These are phyloP conservation scores for Spizellomyces sp. DNA, from an alignment of 192 early-diverging fungal genomes.

Conservation along the genomic window DNA sequence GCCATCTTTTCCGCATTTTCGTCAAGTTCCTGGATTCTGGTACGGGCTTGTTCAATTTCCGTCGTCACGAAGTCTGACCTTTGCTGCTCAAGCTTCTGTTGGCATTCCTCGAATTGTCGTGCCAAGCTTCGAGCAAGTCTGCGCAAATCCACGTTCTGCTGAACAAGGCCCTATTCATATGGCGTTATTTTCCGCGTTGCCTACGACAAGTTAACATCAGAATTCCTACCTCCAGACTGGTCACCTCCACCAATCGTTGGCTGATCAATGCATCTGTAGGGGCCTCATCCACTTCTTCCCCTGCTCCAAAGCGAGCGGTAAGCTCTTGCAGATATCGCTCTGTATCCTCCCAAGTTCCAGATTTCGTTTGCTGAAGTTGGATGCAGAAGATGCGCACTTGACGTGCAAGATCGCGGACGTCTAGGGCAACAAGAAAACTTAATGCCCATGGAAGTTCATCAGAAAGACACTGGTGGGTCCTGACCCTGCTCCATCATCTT, in stretches of 20 bases:
- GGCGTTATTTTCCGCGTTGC: too few species aligned
- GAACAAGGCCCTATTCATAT: constrained; percentile 41
- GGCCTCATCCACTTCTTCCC: constrained; percentile 49
- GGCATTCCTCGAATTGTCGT: constrained; percentile 55
- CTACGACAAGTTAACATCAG: too few species aligned
- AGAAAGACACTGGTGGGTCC: too few species aligned
- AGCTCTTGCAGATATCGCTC: constrained; percentile 20
- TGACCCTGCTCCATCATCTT: not conserved
- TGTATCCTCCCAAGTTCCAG: constrained; percentile 5
- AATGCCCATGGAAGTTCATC: too few species aligned
- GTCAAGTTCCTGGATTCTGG: constrained; percentile 3
- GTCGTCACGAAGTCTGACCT: constrained; percentile 46
- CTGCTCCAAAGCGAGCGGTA: constrained; percentile 11
- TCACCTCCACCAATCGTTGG: constrained; percentile 5
- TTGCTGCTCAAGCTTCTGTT: constrained; percentile 57
- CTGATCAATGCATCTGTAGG: constrained; percentile 31
- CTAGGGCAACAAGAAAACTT: not conserved
- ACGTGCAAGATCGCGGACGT: constrained; percentile 25
- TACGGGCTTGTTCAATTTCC: constrained; percentile 2
- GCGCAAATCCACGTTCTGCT: constrained; percentile 65
- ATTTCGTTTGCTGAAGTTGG: constrained; percentile 14
- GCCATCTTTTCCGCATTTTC: constrained; percentile 20
- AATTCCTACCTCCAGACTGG: constrained; percentile 8
- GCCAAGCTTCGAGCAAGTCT: constrained; percentile 61
- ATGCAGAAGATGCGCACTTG: constrained; percentile 36